phyloP scores from a whole-genome alignment of 495 filamentous ascomycete species.

The Friedmanniomyces simplex region DNA sequence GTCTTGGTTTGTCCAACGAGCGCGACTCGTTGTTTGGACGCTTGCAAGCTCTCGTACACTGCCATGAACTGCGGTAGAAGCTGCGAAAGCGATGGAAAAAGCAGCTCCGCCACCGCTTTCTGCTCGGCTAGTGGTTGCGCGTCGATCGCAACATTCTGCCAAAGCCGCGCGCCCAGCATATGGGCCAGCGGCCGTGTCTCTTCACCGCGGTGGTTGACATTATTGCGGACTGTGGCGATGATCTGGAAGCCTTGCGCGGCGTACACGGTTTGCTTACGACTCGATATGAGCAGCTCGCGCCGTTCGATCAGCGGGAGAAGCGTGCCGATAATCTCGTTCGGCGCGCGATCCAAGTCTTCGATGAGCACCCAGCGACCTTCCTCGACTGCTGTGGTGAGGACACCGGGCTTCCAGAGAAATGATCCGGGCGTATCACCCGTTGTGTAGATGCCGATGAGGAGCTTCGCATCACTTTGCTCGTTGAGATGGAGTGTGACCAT shows the following conservation, averaged over 20 bases:
- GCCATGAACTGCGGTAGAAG: constrained; percentile 61
- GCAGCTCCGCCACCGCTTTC: constrained; percentile 55
- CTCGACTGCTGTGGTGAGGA: constrained; percentile 81
- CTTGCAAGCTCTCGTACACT: constrained; percentile 60
- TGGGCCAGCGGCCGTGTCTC: constrained; percentile 45
- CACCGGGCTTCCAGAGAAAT: constrained; percentile 87
- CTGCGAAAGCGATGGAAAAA: constrained; percentile 57
- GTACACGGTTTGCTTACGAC: constrained; percentile 71
- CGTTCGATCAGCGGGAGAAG: constrained; percentile 84
- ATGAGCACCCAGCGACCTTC: constrained; percentile 95
- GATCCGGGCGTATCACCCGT: constrained; percentile 74
- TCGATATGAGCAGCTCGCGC: constrained; percentile 75
- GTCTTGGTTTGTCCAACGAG: constrained; percentile 46
- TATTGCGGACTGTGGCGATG: constrained; percentile 79
- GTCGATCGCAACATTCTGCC: constrained; percentile 61
- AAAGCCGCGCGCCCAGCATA: constrained; percentile 71
- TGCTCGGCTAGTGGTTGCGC: constrained; percentile 63
- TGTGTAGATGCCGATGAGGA: constrained; percentile 86
- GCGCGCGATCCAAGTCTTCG: constrained; percentile 91
- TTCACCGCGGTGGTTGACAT: constrained; percentile 57
- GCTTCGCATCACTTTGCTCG: constrained; percentile 93
- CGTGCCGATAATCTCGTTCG: constrained; percentile 87
- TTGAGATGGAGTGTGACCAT: constrained; percentile 92
- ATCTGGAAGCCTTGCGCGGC: constrained; percentile 77
- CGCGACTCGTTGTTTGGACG: constrained; percentile 38